Base-by-base conservation (phyloP, 352 stramenopile species). In the Phytophthora foliorum region DNA sequence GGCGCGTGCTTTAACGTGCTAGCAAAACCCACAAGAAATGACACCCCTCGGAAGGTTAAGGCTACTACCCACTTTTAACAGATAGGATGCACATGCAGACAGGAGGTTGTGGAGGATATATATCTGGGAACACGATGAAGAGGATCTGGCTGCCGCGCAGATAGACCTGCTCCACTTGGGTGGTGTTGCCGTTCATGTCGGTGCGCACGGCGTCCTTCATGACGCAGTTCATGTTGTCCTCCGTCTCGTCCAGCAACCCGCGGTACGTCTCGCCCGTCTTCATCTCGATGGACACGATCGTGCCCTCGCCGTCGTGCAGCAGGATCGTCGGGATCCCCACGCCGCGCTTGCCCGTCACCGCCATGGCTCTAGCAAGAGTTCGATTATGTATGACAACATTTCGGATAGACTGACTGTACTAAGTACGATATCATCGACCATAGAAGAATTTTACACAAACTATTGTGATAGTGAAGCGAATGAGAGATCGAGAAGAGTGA, bases 211-310 rank as follows among this genome's bases (percentile, higher is more conserved):
- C 89, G 67, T 96, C 89, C 56, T 90, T 95, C 71, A 96, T 80
- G 69, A 94, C 73, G 79, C 89, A 96, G 75, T 96, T 96, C 89
- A 96, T 96, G 76, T 94, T 96, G 77, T 96, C 89, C 68, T 96
- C 89, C 9, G 86, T 92, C 77, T 96, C 89, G 74, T 94, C 86
- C 55, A 96, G 71, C 71, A 88, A 89, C 0, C 89, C 89, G 27
- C 89, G 87, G 70, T 95, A 96, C 55, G 84, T 90, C 74, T 96
- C 89, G 34, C 89, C 89, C 14, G 79, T 90, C 74, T 92, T 92
- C 78, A 94, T 84, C 80, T 96, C 89, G 54, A 96, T 92, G 17
- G 89, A 90, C 74, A 96, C 89, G 77, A 93, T 95, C 57, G 86
- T 94, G 48, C 89, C 89, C 68, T 96, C 89, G 46, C 87, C 89